Base-by-base conservation (phyloP, 2,329 filamentous ascomycete genomes). In the Cercospora sp. region DNA sequence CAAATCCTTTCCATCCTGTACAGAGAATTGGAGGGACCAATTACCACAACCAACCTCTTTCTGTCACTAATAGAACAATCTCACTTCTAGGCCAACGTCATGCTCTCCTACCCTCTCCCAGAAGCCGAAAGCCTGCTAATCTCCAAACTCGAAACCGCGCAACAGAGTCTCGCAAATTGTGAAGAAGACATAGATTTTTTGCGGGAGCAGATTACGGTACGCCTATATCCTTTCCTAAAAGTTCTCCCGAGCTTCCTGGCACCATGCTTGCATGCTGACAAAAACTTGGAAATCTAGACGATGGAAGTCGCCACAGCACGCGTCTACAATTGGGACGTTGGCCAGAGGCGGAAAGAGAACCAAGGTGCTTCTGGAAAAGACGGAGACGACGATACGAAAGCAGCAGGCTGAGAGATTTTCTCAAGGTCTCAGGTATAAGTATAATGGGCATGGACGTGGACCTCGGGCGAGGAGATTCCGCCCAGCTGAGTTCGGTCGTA, bases 321-420 rank as follows among this genome's bases (percentile, higher is more conserved):
- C 72, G 94, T 99, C n/a, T 98, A 99, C 81, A 99, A 99, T 81
- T 98, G 95, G 94, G 95, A 99, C 77, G 93, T 99, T 4, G 92
- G 94, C 53, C 92, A 97, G 84, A 92, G 96, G 82, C 86, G 95
- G 74, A 97, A 97, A 84, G 93, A 97, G 69, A 95, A 93, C 80
- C 85, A 68, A 18, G 69, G 68, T 51, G 71, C 55, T 51, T 9
- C 0, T 21, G 18, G 45, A 5, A 69, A 68, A 32, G 68, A 21
- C 3, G 18, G 18, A 3, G 13, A 40, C 0, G 37, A 51, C 10
- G 21, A 51, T 51, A 24, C 21, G 10, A 51, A 51, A 51, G 18
- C 45, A 21, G 45, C 45, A 4, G 45, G 45, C 12, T 51, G 18
- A 51, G 45, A 24, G 9, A 16, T 12, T 0, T 24, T 24, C 3